phyloP scores from a whole-genome alignment of 345 rosid genomes.

The Arabidopsis suecica region DNA sequence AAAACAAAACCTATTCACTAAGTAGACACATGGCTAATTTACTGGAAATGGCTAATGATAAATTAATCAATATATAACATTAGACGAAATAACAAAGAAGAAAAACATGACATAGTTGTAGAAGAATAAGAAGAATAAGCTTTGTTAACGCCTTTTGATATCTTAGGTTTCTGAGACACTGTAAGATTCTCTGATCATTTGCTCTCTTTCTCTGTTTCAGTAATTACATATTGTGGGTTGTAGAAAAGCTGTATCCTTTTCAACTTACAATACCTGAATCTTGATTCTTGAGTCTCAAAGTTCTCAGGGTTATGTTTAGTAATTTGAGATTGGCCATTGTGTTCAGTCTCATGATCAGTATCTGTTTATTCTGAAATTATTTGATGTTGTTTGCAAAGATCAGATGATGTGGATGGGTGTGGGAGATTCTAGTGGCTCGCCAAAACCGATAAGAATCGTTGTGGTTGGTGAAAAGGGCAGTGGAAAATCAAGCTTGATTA shows the following conservation, averaged over 20 bases:
- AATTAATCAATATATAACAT: neutral
- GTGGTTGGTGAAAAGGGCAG: slow-evolving; percentile 89
- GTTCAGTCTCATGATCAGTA: neutral
- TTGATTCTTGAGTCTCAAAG: neutral
- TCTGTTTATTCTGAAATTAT: neutral
- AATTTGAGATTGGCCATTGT: neutral
- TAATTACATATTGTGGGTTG: neutral
- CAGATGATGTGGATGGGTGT: slow-evolving; percentile 48
- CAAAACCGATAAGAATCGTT: slow-evolving; percentile 63
- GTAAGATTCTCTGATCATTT: neutral
- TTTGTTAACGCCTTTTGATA: slow-evolving; percentile 12
- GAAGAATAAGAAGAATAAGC: neutral
- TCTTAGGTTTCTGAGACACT: slow-evolving; percentile 3
- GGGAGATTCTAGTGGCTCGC: slow-evolving; percentile 47
- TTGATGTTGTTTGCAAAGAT: slow-evolving; percentile 16
- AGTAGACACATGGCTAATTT: slow-evolving; percentile 28
- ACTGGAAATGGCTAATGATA: slow-evolving; percentile 1
- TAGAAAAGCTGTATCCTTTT: neutral
- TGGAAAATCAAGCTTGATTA: slow-evolving; percentile 86
- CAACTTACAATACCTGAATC: neutral
- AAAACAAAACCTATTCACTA: neutral
- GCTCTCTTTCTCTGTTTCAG: slow-evolving; percentile 23
- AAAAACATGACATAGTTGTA: neutral
- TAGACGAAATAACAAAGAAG: neutral
- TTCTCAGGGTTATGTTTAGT: neutral